phyloP scores from a whole-genome alignment of 176 grass and related monocot genomes.

The Ensete ventricosum region DNA sequence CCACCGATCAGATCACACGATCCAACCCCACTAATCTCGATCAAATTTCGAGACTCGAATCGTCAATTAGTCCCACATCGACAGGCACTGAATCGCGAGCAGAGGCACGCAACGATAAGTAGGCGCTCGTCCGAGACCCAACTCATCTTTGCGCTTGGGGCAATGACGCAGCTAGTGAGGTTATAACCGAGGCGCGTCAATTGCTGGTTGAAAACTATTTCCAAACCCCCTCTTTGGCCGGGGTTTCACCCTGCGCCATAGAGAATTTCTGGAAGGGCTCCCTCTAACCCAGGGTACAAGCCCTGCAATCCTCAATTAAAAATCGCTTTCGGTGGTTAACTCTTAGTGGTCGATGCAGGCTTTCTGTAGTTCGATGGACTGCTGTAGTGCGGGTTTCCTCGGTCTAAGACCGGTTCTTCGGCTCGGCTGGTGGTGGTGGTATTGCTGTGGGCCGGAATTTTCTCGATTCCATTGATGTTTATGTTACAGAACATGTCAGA shows the following conservation, averaged over 20 bases:
- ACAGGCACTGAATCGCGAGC: no score
- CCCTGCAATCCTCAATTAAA: background rate
- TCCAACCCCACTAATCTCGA: no score
- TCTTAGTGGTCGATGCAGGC: no score
- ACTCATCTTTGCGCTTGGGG: slow-evolving; percentile 80
- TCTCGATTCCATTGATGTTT: no score
- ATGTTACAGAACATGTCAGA: no score
- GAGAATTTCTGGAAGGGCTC: slow-evolving; percentile 1
- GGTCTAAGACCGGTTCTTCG: background rate
- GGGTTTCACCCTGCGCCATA: background rate
- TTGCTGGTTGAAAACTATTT: slow-evolving; percentile 99
- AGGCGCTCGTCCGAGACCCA: fast-evolving
- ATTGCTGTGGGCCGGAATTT: background rate
- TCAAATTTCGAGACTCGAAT: no score
- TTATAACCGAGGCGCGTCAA: slow-evolving; percentile 59
- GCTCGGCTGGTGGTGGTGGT: background rate
- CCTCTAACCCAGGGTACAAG: background rate
- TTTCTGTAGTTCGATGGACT: background rate
- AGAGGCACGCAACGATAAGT: no score
- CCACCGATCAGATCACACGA: no score
- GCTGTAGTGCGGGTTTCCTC: background rate
- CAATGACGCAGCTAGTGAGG: slow-evolving; percentile 89
- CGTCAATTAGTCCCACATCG: no score
- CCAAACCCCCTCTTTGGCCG: slow-evolving; percentile 58
- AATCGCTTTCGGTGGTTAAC: no score